phyloP scores from a whole-genome alignment of 2,329 filamentous ascomycete species.

The Fonsecaea multimorphosa region DNA sequence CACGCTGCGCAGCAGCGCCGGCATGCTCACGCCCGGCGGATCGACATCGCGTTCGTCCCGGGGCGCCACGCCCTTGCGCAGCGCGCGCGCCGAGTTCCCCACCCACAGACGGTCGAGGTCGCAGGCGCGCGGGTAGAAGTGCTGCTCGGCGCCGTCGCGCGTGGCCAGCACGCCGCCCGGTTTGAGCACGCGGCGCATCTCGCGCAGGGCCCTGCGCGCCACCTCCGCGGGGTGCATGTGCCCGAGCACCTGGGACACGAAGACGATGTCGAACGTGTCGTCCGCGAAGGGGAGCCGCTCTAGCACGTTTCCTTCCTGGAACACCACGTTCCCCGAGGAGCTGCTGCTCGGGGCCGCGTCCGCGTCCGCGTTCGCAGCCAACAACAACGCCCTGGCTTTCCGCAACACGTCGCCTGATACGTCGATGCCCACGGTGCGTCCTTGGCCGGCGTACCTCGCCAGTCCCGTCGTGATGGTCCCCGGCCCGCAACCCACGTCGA shows the following conservation, averaged over 20 bases:
- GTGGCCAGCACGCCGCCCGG: slow-evolving; percentile 48
- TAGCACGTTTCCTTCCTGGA: slow-evolving; percentile 47
- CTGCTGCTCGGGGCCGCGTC: no score
- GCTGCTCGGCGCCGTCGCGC: slow-evolving; percentile 40
- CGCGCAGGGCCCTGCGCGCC: slow-evolving; percentile 19
- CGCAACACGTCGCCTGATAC: slow-evolving; percentile 44
- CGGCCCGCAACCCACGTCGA: slow-evolving; percentile 59
- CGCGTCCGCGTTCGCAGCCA: no score
- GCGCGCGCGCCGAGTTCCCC: slow-evolving; percentile 38
- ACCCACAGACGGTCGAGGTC: slow-evolving; percentile 45
- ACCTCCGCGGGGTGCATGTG: slow-evolving; percentile 48
- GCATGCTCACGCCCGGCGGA: slow-evolving; percentile 39
- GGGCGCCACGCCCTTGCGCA: slow-evolving; percentile 33
- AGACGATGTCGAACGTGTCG: slow-evolving; percentile 52
- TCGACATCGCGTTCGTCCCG: slow-evolving; percentile 27
- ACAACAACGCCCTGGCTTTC: slow-evolving; percentile 41
- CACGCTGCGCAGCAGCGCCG: slow-evolving; percentile 42
- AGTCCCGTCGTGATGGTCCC: slow-evolving; percentile 57
- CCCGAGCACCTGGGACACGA: slow-evolving; percentile 52
- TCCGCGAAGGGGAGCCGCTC: slow-evolving; percentile 50
- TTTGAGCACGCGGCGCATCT: slow-evolving; percentile 48
- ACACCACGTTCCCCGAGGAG: no score
- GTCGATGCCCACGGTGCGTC: slow-evolving; percentile 52
- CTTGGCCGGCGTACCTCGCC: slow-evolving; percentile 49
- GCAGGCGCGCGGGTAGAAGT: slow-evolving; percentile 44